Percentiles rank a stretch among this genome's conserved stretches.
phyloP scores from a whole-genome alignment of 2,329 filamentous ascomycete genomes.

The Cladosporium velox region DNA sequence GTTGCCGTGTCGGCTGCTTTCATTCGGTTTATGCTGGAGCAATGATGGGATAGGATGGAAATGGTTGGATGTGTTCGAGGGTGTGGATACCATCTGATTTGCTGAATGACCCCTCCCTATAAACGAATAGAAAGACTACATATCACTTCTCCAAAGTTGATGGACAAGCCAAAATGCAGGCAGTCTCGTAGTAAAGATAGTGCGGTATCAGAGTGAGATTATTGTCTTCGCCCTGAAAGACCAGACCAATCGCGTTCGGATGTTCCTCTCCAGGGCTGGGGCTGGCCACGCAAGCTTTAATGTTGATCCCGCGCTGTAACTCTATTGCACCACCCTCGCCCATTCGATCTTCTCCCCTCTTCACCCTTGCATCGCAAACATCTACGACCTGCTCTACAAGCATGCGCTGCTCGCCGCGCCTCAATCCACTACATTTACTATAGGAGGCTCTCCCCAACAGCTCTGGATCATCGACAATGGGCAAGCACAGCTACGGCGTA shows the following conservation, averaged over 20 bases:
- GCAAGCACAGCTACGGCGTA: conserved; percentile 70
- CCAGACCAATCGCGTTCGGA: conserved; percentile 6
- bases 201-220: conserved; percentile 8
- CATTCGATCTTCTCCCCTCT: not conserved
- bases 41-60: conserved; percentile 13
- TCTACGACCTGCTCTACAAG: not conserved
- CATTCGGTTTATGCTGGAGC: conserved; percentile 71
- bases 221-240: not conserved
- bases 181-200: not conserved
- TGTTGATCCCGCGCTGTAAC: conserved; percentile 6
- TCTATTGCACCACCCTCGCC: not conserved
- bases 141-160: not conserved
- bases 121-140: not conserved
- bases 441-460: not conserved
- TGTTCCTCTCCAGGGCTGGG: not conserved
- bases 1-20: conserved; percentile 73
- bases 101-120: not conserved
- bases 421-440: not conserved
- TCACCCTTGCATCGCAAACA: not conserved
- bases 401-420: not conserved
- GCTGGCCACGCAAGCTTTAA: conserved; percentile 10
- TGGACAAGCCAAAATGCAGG: not conserved
- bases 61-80: not conserved
- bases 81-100: not conserved
- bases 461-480: conserved; percentile 26